Evolutionary conservation across 2,329 filamentous ascomycete species (phyloP).

Genomic region (Aureobasidium zeae): DNA sequence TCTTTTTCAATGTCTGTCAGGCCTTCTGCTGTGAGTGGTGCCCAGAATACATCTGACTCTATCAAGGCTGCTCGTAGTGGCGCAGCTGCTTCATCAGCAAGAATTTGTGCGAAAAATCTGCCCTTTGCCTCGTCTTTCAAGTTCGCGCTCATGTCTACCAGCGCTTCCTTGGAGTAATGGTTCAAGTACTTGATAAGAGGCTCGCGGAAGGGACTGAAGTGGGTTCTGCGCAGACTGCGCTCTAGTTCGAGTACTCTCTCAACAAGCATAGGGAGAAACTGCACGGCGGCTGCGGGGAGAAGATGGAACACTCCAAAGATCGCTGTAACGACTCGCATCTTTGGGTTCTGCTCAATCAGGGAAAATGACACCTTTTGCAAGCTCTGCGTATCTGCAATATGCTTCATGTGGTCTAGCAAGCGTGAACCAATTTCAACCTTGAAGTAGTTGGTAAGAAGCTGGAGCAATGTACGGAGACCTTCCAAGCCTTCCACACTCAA

Average conservation of each 20-base stretch:
- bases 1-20: constrained; percentile 55
- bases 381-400: constrained; percentile 69
- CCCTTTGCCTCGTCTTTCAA: constrained; percentile 81
- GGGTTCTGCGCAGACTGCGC: constrained; percentile 71
- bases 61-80: constrained; percentile 65
- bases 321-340: constrained; percentile 90
- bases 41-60: constrained; percentile 63
- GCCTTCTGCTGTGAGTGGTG: constrained; percentile 52
- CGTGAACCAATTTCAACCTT: constrained; percentile 95
- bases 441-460: constrained; percentile 93
- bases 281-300: constrained; percentile 79
- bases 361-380: constrained; percentile 90
- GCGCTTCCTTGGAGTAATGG: constrained; percentile 81
- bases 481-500: constrained; percentile 83
- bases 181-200: constrained; percentile 91
- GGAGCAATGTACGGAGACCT: constrained; percentile 78
- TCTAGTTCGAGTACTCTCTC: constrained; percentile 87
- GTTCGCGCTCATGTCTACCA: constrained; percentile 67
- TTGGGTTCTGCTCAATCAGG: constrained; percentile 81
- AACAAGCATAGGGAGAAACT: constrained; percentile 83
- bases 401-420: constrained; percentile 86
- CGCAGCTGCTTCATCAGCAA: constrained; percentile 65
- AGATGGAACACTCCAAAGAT: constrained; percentile 97
- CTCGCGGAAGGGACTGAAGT: constrained; percentile 81
- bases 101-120: constrained; percentile 79